Conservation (phyloP, 1,284 basidiomycete species). For the Singerocomus rubriflavus region DNA sequence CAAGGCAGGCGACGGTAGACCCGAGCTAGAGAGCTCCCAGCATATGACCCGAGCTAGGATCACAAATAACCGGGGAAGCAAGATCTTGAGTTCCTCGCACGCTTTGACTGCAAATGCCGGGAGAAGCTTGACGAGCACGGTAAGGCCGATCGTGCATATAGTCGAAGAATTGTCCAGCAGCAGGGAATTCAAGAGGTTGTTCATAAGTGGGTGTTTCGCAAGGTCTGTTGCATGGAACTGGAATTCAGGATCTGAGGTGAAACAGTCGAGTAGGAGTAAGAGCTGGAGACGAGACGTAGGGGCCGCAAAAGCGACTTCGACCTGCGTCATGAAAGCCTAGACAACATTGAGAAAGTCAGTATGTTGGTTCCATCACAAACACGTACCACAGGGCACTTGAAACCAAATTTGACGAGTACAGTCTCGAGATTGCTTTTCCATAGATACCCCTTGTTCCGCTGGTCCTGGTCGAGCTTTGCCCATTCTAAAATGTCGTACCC, state of each 20-base stretch:
- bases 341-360: constrained; percentile 12
- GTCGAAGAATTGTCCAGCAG: constrained; percentile 72
- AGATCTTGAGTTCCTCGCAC: constrained; percentile 47
- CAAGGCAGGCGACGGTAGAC: constrained; percentile 23
- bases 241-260: constrained; percentile 55
- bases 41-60: constrained; percentile 67
- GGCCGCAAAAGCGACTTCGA: constrained; percentile 55
- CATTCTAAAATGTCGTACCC: constrained; percentile 71
- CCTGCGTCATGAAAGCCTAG: constrained; percentile 64
- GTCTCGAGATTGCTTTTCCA: constrained; percentile 80
- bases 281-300: constrained; percentile 67
- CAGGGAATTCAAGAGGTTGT: constrained; percentile 58
- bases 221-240: constrained; percentile 47
- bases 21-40: constrained; percentile 52
- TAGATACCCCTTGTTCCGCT: constrained; percentile 53
- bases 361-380: constrained; percentile 12
- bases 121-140: constrained; percentile 65
- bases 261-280: constrained; percentile 57
- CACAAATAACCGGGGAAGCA: constrained; percentile 60
- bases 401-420: constrained; percentile 60
- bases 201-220: constrained; percentile 59
- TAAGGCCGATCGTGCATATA: constrained; percentile 57
- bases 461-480: constrained; percentile 57
- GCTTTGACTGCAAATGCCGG: constrained; percentile 68
- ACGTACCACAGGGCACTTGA: constrained; percentile 60